A percentile compares a stretch with the other conserved stretches of the same genome.
These are phyloP conservation scores for Coemansia linderi DNA, from an alignment of 371 early-diverging fungal species.

Conservation along the genomic window DNA sequence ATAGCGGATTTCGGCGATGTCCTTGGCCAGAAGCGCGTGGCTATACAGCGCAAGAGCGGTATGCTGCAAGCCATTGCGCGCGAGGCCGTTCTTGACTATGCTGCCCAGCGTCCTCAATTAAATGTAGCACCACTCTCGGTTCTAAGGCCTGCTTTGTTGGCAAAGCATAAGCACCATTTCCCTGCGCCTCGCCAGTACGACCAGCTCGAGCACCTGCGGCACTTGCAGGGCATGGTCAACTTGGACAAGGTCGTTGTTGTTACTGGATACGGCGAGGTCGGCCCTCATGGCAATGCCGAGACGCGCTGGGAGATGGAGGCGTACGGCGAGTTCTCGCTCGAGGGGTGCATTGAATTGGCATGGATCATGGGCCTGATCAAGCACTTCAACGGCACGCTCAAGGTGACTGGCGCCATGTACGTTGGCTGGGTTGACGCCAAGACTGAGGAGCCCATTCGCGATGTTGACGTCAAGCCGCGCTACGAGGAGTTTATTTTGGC, in stretches of 20 bases:
- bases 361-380: conserved; percentile 97
- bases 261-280: conserved; percentile 93
- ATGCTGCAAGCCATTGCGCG: conserved; percentile 58
- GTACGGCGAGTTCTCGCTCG: conserved; percentile 88
- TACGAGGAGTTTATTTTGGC: conserved; percentile 90
- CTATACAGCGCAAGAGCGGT: not conserved
- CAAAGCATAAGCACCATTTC: conserved; percentile 92
- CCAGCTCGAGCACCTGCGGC: conserved; percentile 65
- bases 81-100: conserved; percentile 77
- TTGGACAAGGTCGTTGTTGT: conserved; percentile 92
- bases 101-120: conserved; percentile 34
- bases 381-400: conserved; percentile 84
- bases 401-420: conserved; percentile 70
- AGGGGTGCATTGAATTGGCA: conserved; percentile 96
- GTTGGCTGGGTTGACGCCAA: conserved; percentile 93
- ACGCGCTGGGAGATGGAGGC: conserved; percentile 84
- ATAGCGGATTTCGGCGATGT: conserved; percentile 37
- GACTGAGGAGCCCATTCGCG: conserved; percentile 87
- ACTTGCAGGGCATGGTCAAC: conserved; percentile 87
- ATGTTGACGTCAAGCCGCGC: conserved; percentile 85
- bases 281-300: conserved; percentile 93
- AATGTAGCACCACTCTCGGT: not conserved
- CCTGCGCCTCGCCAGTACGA: conserved; percentile 71
- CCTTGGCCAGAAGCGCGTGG: not conserved
- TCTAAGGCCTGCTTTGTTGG: conserved; percentile 54